Conservation (phyloP, 2,329 filamentous ascomycete species). For the Xylaria sp. region DNA sequence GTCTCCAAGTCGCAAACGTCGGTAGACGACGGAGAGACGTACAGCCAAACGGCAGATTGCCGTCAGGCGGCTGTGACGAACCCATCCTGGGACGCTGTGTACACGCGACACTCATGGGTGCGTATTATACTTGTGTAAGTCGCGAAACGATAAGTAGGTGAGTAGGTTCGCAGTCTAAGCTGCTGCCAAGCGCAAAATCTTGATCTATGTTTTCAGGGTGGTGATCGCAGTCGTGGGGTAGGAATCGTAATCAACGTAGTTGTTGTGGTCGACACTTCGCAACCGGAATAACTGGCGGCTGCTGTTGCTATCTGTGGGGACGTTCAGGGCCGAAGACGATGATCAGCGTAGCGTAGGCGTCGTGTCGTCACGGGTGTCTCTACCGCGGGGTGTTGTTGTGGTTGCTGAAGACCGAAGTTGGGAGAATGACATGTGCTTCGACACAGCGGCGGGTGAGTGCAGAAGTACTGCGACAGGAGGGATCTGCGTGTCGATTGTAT, state of each 20-base stretch:
- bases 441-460: conserved; percentile 16
- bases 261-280: neutral
- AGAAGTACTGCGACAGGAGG: conserved; percentile 15
- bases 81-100: conserved; percentile 61
- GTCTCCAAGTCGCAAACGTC: conserved; percentile 7
- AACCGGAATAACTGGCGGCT: neutral
- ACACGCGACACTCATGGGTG: conserved; percentile 55
- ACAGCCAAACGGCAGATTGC: conserved; percentile 69
- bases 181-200: conserved; percentile 3
- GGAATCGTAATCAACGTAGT: conserved; percentile 9
- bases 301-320: neutral
- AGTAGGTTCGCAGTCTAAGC: conserved; percentile 4
- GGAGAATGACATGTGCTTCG: conserved; percentile 17
- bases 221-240: neutral
- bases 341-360: conserved; percentile 5
- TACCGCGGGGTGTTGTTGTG: neutral
- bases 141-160: conserved; percentile 11
- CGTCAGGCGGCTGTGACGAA: conserved; percentile 59
- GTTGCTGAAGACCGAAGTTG: neutral
- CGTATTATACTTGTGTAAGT: conserved; percentile 30
- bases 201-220: conserved; percentile 12
- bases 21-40: conserved; percentile 41
- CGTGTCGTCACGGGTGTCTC: conserved; percentile 3
- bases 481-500: conserved; percentile 20
- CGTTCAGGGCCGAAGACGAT: neutral